Evolutionary conservation across 768 basidiomycete genomes (phyloP).

Genomic region (Lyophyllum semitale): DNA sequence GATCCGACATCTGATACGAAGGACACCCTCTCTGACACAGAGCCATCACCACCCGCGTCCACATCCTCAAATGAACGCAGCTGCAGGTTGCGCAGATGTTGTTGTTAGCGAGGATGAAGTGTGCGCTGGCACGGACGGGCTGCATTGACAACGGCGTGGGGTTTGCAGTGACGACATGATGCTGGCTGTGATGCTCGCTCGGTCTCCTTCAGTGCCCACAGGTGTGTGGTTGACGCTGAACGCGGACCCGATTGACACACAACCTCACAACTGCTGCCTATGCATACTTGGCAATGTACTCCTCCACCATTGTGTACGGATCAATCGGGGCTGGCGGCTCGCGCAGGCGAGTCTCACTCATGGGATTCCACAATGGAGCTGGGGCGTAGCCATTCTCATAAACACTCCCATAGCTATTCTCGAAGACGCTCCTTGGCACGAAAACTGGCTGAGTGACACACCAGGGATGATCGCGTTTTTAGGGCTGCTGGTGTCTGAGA

Average conservation of each 20-base stretch:
- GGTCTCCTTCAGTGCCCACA: neutral
- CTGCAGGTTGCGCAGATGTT: conserved; percentile 4
- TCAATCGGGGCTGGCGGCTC: conserved; percentile 9
- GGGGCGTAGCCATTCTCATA: neutral
- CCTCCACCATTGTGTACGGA: conserved; percentile 24
- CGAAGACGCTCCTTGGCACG: conserved; percentile 19
- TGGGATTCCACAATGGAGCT: neutral
- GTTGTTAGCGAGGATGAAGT: conserved; percentile 5
- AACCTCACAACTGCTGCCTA: conserved; percentile 4
- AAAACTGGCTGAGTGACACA: conserved; percentile 30
- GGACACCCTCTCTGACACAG: neutral
- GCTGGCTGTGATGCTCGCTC: neutral
- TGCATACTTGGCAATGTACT: conserved; percentile 24
- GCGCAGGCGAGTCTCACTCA: neutral
- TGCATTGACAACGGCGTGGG: neutral
- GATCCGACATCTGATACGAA: neutral
- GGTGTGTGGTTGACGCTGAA: neutral
- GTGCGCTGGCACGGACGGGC: neutral
- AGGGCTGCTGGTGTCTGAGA: conserved; percentile 6
- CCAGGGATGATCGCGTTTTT: conserved; percentile 33
- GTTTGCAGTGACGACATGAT: conserved; percentile 2
- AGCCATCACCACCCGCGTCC: neutral
- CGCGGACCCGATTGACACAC: neutral
- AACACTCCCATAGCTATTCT: too few species aligned
- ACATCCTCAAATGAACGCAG: conserved; percentile 9